phyloP scores from a whole-genome alignment of 2,329 filamentous ascomycete species.

The Thielaviopsis ethacetica region DNA sequence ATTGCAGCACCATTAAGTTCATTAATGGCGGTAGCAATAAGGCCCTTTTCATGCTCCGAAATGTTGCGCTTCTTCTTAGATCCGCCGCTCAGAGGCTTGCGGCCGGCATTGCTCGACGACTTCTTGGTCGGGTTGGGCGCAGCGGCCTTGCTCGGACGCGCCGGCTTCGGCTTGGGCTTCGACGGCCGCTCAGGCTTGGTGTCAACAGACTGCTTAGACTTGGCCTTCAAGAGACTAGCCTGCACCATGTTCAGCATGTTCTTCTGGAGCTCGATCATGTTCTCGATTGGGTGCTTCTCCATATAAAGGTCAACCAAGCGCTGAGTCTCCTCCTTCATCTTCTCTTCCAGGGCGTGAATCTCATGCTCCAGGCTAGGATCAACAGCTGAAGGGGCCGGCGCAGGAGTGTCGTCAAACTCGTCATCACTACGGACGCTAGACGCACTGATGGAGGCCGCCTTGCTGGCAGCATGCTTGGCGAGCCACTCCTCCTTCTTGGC shows the following conservation, averaged over 20 bases:
- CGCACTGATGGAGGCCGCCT: constrained; percentile 37
- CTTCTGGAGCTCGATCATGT: constrained; percentile 39
- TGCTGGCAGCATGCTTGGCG: constrained; percentile 47
- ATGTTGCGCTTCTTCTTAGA: constrained; percentile 39
- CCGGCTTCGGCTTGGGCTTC: constrained; percentile 36
- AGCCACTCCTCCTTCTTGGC: constrained; percentile 68
- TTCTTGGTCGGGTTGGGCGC: constrained; percentile 26
- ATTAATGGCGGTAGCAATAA: constrained; percentile 74
- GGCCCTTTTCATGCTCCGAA: constrained; percentile 71
- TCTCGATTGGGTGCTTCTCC: constrained; percentile 33
- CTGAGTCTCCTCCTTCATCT: constrained; percentile 38
- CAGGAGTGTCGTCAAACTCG: constrained; percentile 51
- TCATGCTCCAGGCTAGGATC: constrained; percentile 26
- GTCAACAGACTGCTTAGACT: constrained; percentile 39
- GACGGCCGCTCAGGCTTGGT: constrained; percentile 41
- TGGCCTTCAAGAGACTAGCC: constrained; percentile 58
- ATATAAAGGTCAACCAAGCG: constrained; percentile 40
- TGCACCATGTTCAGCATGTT: constrained; percentile 49
- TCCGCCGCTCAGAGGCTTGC: constrained; percentile 21
- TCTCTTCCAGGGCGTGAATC: constrained; percentile 36
- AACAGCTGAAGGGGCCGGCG: constrained; percentile 18
- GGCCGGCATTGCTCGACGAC: constrained; percentile 19
- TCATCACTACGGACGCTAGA: constrained; percentile 53
- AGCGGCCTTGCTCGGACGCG: constrained; percentile 22
- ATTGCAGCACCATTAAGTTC: constrained; percentile 66